A percentile compares a stretch with the other conserved stretches of the same genome.
Conservation (phyloP, 768 basidiomycete genomes). For the Boletus sp. region DNA sequence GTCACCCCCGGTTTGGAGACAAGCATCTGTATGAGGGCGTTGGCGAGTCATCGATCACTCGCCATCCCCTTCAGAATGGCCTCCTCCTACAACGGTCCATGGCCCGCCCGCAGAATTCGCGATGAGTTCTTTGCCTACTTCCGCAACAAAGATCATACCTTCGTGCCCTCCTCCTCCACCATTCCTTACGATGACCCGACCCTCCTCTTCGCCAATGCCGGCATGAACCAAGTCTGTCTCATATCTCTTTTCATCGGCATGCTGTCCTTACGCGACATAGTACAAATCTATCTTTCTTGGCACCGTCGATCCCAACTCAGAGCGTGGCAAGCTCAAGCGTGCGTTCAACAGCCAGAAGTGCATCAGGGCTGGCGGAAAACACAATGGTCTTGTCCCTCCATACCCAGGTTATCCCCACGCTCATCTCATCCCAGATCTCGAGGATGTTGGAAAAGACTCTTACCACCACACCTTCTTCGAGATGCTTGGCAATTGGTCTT, state of each 20-base stretch:
- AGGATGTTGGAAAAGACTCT: conserved; percentile 98
- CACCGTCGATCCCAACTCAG: conserved; percentile 93
- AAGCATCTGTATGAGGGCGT: conserved; percentile 4
- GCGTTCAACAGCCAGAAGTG: conserved; percentile 98
- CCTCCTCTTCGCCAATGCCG: conserved; percentile 96
- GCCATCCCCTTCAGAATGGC: conserved; percentile 22
- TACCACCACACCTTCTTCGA: conserved; percentile 99
- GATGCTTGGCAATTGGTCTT: conserved; percentile 99
- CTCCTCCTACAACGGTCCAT: conserved; percentile 41
- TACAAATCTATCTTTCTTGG: conserved; percentile 98
- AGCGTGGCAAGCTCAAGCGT: conserved; percentile 85
- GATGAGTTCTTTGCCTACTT: conserved; percentile 93
- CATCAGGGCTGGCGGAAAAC: conserved; percentile 97
- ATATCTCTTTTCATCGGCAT: not conserved
- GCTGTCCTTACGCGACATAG: conserved; percentile 39
- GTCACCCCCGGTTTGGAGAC: conserved; percentile 5
- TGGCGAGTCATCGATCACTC: conserved; percentile 24
- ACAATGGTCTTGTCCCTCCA: conserved; percentile 67
- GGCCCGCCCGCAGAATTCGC: conserved; percentile 83
- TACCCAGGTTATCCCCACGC: not conserved
- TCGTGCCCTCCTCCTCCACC: conserved; percentile 87
- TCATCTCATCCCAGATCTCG: conserved; percentile 64
- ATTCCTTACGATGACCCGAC: conserved; percentile 99
- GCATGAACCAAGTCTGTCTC: conserved; percentile 82
- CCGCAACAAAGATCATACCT: conserved; percentile 73